Evolutionary conservation across 495 filamentous ascomycete genomes (phyloP).

Genomic region (Trichoderma erinaceum): DNA sequence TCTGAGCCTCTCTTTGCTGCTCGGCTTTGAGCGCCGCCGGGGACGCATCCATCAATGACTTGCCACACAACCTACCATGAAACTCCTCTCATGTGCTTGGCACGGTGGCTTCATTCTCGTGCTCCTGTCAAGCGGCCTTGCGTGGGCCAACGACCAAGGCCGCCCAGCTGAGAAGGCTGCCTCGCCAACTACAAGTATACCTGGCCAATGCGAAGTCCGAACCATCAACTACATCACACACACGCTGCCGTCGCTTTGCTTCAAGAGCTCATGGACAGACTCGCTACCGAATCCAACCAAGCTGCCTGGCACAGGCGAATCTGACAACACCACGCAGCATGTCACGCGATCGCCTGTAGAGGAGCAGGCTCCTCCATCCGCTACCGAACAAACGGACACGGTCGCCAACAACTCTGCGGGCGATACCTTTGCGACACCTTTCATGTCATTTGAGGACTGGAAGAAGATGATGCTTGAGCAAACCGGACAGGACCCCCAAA

Average conservation of each 20-base stretch:
- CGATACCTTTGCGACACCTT: conserved; percentile 66
- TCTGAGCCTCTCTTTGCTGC: neutral
- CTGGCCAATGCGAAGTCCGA: conserved; percentile 48
- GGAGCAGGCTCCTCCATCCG: neutral
- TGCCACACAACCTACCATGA: conserved; percentile 1
- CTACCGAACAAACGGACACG: neutral
- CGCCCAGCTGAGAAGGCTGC: neutral
- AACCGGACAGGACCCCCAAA: conserved; percentile 74
- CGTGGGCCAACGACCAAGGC: neutral
- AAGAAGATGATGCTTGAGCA: conserved; percentile 88
- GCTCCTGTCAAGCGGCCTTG: neutral
- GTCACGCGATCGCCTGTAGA: neutral
- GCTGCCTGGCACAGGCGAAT: conserved; percentile 16
- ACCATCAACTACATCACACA: conserved; percentile 81
- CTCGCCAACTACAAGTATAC: neutral
- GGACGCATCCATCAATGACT: neutral
- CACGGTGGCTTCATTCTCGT: neutral
- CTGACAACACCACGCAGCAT: conserved; percentile 14
- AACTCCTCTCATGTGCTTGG: neutral
- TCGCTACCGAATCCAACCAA: conserved; percentile 22
- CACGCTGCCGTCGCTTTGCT: conserved; percentile 69
- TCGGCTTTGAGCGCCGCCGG: neutral
- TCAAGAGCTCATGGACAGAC: conserved; percentile 43
- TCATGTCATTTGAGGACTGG: conserved; percentile 98
- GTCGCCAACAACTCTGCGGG: conserved; percentile 21